Percentiles rank a stretch among this genome's conserved stretches.
These are phyloP conservation scores for Peronospora belbahrii DNA, from an alignment of 352 stramenopile species.

Conservation along the genomic window DNA sequence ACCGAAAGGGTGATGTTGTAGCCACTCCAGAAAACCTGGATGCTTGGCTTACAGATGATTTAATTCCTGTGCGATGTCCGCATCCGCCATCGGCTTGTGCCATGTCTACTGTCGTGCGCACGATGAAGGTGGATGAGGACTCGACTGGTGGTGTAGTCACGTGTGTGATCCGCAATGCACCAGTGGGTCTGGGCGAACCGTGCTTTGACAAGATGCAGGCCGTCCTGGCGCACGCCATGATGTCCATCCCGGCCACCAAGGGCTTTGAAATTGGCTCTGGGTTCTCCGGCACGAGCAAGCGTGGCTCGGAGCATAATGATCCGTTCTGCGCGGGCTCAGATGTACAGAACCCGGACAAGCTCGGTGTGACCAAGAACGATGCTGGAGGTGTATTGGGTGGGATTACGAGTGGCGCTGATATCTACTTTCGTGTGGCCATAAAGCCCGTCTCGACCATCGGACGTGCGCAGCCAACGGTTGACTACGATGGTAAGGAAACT, in stretches of 20 bases:
- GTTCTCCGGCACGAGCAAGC: slow-evolving; percentile 94
- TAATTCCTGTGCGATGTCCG: slow-evolving; percentile 91
- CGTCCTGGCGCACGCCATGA: slow-evolving; percentile 96
- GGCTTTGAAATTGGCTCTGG: slow-evolving; percentile 96
- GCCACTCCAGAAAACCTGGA: slow-evolving; percentile 41
- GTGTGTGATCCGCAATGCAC: slow-evolving; percentile 95
- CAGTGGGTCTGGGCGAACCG: slow-evolving; percentile 93
- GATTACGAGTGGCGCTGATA: slow-evolving; percentile 97
- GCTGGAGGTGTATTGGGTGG: slow-evolving; percentile 94
- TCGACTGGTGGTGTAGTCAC: slow-evolving; percentile 92
- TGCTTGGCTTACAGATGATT: slow-evolving; percentile 71
- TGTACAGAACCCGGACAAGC: slow-evolving; percentile 36
- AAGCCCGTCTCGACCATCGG: slow-evolving; percentile 99
- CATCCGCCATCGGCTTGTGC: slow-evolving; percentile 87
- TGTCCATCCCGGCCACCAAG: slow-evolving; percentile 98
- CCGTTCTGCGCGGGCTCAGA: slow-evolving; percentile 84
- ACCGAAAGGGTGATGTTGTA: slow-evolving; percentile 66
- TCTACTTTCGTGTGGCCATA: slow-evolving; percentile 98
- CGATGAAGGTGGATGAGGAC: slow-evolving; percentile 87
- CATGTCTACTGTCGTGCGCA: slow-evolving; percentile 94
- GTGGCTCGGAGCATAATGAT: slow-evolving; percentile 97
- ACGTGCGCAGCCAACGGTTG: slow-evolving; percentile 90
- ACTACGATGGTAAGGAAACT: slow-evolving; percentile 92
- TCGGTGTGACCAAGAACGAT: slow-evolving; percentile 83
- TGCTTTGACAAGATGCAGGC: slow-evolving; percentile 99